Evolutionary conservation across 1,284 basidiomycete species (phyloP).

Genomic region (Heimioporus retisporus): DNA sequence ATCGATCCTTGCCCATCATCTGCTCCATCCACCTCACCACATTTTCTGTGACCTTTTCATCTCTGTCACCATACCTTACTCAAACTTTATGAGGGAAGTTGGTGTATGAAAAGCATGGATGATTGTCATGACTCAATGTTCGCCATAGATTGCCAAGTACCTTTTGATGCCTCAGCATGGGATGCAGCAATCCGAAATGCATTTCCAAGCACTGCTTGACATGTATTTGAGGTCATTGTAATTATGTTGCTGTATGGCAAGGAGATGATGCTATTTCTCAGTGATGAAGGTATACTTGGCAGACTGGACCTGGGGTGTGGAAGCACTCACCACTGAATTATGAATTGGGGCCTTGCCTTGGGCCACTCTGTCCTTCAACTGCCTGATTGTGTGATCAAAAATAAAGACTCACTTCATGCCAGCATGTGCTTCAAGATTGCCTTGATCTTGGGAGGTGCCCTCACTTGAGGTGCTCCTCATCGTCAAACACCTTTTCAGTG

Average conservation of each 20-base stretch:
- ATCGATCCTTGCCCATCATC: slow-evolving; percentile 81
- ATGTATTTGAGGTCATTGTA: slow-evolving; percentile 52
- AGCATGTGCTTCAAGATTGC: no score
- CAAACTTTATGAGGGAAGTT: slow-evolving; percentile 83
- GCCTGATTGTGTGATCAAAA: no score
- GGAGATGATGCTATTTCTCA: slow-evolving; percentile 56
- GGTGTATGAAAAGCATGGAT: slow-evolving; percentile 84
- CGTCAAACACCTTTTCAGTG: not conserved
- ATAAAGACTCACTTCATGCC: no score
- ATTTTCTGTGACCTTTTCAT: slow-evolving; percentile 93
- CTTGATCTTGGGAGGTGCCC: not conserved
- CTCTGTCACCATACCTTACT: slow-evolving; percentile 95
- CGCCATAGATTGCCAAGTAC: slow-evolving; percentile 93
- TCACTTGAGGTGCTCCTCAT: not conserved
- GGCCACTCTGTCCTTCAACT: no score
- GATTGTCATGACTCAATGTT: slow-evolving; percentile 89
- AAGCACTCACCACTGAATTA: no score
- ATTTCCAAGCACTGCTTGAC: slow-evolving; percentile 81
- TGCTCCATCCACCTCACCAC: slow-evolving; percentile 93
- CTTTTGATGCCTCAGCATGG: slow-evolving; percentile 93
- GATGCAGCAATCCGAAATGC: slow-evolving; percentile 95
- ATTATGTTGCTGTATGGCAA: slow-evolving; percentile 45
- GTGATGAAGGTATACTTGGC: slow-evolving; percentile 60
- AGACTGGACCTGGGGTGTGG: slow-evolving; percentile 53
- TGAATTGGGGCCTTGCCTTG: no score